A percentile compares a stretch with the other conserved stretches of the same genome.
phyloP scores from a whole-genome alignment of 139 green algal species.

The Asterochloris sp. region DNA sequence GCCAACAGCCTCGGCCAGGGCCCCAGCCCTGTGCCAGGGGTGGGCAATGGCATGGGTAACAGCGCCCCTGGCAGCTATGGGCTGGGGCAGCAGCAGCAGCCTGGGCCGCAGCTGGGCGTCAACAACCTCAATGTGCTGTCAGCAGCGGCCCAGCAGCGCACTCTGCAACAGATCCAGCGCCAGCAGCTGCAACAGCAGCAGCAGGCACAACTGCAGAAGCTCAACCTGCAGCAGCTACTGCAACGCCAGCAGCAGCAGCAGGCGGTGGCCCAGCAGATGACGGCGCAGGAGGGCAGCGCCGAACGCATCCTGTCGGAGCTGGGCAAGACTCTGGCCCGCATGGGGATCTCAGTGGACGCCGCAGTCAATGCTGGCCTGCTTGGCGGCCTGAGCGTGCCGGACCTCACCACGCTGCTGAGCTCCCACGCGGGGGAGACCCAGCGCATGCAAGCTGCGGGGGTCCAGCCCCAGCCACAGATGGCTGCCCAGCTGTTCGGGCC shows the following conservation, averaged over 20 bases:
- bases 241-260: conserved; percentile 7
- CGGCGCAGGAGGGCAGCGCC: background rate
- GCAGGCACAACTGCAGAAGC: background rate
- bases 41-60: background rate
- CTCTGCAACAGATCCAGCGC: background rate
- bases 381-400: conserved; percentile 37
- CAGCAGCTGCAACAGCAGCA: conserved; percentile 4
- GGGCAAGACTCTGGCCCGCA: conserved; percentile 37
- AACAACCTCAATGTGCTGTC: too few species aligned
- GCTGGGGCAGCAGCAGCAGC: conserved; percentile 1
- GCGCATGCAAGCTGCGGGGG: conserved; percentile 13
- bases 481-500: conserved; percentile 1
- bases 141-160: too few species aligned
- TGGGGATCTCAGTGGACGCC: conserved; percentile 43
- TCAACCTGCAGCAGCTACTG: background rate
- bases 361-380: conserved; percentile 50
- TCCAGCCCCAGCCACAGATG: conserved; percentile 11
- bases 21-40: background rate
- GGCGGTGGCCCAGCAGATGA: background rate
- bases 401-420: conserved; percentile 40
- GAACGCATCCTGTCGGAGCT: conserved; percentile 36
- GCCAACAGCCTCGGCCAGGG: background rate
- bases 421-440: conserved; percentile 29
- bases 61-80: background rate
- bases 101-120: too few species aligned